Evolutionary conservation across 495 filamentous ascomycete species (phyloP).

Genomic region (Filosporella fistucella): DNA sequence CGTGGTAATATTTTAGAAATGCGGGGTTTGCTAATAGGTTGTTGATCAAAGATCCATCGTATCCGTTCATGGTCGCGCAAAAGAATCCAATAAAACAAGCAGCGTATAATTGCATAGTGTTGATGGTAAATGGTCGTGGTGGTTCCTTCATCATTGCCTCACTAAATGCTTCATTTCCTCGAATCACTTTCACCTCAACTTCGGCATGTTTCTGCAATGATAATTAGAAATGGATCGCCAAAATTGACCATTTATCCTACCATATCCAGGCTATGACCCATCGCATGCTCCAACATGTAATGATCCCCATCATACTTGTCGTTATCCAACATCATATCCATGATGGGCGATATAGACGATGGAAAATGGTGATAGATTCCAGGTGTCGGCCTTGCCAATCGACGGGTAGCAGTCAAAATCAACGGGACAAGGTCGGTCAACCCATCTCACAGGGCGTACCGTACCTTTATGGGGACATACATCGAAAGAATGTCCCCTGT

Average conservation of each 20-base stretch:
- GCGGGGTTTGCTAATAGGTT: constrained; percentile 26
- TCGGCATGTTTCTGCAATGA: constrained; percentile 21
- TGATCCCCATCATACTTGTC: constrained; percentile 6
- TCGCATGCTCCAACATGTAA: constrained; percentile 1
- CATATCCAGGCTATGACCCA: constrained; percentile 1
- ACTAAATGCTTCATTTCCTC: constrained; percentile 31
- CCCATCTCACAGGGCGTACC: neutral
- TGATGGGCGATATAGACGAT: neutral
- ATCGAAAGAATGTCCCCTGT: neutral
- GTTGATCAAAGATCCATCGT: constrained; percentile 48
- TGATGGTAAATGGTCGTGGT: constrained; percentile 29
- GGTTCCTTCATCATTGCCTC: constrained; percentile 32
- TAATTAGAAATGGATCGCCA: constrained; percentile 2
- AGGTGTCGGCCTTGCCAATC: neutral
- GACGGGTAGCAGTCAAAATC: neutral
- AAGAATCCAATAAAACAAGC: constrained; percentile 38
- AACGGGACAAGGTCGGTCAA: no score
- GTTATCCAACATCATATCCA: no score
- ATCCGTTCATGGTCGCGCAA: constrained; percentile 47
- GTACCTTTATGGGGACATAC: neutral
- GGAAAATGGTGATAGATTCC: neutral
- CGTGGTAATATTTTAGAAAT: constrained; percentile 26
- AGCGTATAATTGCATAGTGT: constrained; percentile 31
- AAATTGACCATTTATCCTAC: neutral
- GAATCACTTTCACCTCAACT: constrained; percentile 25